Conservation (phyloP, 345 rosid genomes). For the Lepidium aucheri region DNA sequence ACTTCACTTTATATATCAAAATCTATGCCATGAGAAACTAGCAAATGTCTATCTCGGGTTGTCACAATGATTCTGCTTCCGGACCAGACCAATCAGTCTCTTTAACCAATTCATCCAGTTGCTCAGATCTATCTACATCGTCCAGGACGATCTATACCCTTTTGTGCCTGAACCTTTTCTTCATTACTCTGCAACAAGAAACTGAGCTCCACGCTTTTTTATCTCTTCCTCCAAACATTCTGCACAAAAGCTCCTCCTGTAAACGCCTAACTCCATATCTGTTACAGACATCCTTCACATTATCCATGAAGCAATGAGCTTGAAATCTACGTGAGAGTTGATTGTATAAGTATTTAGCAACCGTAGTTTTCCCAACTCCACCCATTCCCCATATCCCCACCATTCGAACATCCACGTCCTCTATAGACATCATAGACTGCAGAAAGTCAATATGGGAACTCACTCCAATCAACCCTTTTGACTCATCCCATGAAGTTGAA, state of each 20-base stretch:
- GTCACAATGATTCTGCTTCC: conserved; percentile 26
- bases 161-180: conserved; percentile 16
- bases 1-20: conserved; percentile 10
- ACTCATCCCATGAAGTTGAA: neutral
- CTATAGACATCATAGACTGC: conserved; percentile 18
- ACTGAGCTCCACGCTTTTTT: conserved; percentile 7
- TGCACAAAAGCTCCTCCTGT: conserved; percentile 15
- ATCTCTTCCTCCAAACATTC: conserved; percentile 18
- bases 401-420: conserved; percentile 10
- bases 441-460: conserved; percentile 17
- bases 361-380: conserved; percentile 28
- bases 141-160: conserved; percentile 19
- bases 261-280: conserved; percentile 14
- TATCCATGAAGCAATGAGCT: conserved; percentile 24
- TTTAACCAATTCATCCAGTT: conserved; percentile 13
- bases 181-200: neutral
- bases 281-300: conserved; percentile 16
- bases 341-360: conserved; percentile 16
- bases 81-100: conserved; percentile 21
- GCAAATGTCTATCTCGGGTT: conserved; percentile 24
- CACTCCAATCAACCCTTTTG: conserved; percentile 20
- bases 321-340: conserved; percentile 7
- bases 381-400: conserved; percentile 36
- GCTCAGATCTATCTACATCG: conserved; percentile 21
- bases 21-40: conserved; percentile 9